Base-by-base conservation (phyloP, 148 eudicot species). In the Heliosperma pusillum region DNA sequence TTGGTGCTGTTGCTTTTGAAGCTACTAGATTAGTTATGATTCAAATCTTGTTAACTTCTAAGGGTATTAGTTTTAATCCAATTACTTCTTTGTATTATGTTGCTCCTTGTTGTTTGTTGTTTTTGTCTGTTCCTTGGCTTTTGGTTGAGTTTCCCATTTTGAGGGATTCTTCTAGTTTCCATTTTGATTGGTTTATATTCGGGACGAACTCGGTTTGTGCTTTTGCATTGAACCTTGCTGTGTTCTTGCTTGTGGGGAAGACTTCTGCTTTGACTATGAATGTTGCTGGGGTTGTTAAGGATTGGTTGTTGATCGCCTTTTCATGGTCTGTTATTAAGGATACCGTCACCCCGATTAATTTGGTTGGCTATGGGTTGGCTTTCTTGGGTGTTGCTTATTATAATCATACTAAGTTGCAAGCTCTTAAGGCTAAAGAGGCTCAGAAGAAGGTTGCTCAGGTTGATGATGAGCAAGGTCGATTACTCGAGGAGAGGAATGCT, bases 261-360 rank as follows among this genome's bases (percentile, higher is more conserved):
- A 85, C 89, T 0, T 88, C 91, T 30, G 95, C 95, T 0, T 77
- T 90, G 89, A 90, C 95, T 7, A 88, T 90, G 95, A 90, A 90
- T 78, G 91, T 90, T 42, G 95, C 95, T 36, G 91, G 95, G 57
- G 95, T 90, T 27, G 95, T 90, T 56, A 88, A 90, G 71, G 95
- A 90, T 75, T 90, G 95, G 95, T 63, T 90, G 47, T 84, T 90
- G 89, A 90, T 90, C 78, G 95, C 89, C 3, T 88, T 90, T 62
- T 90, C 95, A 17, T 88, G 95, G 90, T 87, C 89, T 20, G 95
- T 88, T 73, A 90, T 90, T 50, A 90, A 90, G 89, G 91, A 90
- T 45, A 84, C 89, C 26, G 91, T 88, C 5, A 90, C 95, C 0
- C 85, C 87, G 1, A 68, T 87, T 13, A 90, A 90, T 50, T 63